A percentile compares a stretch with the other conserved stretches of the same genome.
These are phyloP conservation scores for Trichoderma sp. DNA, from an alignment of 2,329 filamentous ascomycete species.

Conservation along the genomic window DNA sequence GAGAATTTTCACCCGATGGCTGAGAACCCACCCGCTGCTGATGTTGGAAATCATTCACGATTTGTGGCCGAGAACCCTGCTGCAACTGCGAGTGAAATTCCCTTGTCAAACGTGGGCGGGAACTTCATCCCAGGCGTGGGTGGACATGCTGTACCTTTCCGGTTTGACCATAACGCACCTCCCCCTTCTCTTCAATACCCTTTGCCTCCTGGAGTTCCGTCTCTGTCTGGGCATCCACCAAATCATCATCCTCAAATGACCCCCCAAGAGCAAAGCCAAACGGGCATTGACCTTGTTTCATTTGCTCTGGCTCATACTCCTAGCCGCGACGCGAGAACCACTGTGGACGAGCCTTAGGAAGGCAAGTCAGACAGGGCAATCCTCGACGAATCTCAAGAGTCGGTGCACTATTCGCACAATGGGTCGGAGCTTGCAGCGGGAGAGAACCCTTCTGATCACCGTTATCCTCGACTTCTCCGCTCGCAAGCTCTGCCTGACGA, in stretches of 20 bases:
- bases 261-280: neutral
- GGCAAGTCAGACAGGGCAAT: conserved; percentile 24
- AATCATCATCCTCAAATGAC: neutral
- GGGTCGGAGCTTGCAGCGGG: neutral
- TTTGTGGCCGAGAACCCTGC: neutral
- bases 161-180: neutral
- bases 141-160: neutral
- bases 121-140: neutral
- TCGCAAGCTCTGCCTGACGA: neutral
- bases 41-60: neutral
- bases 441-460: neutral
- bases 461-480: neutral
- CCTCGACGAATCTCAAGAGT: neutral
- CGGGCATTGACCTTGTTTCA: conserved; percentile 1
- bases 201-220: neutral
- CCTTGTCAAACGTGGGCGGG: neutral
- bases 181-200: neutral
- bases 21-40: neutral
- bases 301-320: conserved; percentile 24
- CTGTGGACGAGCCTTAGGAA: conserved; percentile 30
- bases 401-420: neutral
- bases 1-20: neutral
- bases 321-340: conserved; percentile 18
- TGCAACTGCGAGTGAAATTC: neutral
- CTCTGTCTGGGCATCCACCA: neutral